Evolutionary conservation across 2,329 filamentous ascomycete genomes (phyloP).

Genomic region (Ophidiomyces ophidiicola): DNA sequence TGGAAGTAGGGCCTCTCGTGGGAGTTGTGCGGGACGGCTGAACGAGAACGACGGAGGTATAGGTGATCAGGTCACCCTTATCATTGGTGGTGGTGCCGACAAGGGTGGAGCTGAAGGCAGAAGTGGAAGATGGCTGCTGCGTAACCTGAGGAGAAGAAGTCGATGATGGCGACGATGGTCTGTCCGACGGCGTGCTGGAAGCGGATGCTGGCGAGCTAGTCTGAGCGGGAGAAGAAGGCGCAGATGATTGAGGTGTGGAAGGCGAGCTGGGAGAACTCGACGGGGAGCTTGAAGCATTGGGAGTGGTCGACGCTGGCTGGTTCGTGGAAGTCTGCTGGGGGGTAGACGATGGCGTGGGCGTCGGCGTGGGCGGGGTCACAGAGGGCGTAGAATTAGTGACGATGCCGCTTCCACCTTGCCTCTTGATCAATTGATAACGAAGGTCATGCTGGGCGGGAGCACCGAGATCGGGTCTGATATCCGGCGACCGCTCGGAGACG

Average conservation of each 20-base stretch:
- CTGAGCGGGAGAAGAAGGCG: too few species aligned
- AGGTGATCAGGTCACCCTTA: constrained; percentile 32
- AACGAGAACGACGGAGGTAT: constrained; percentile 36
- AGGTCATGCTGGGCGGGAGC: constrained; percentile 3
- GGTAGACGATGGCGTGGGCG: constrained; percentile 5
- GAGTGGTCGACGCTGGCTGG: constrained; percentile 1
- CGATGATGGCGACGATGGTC: not conserved
- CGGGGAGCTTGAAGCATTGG: not conserved
- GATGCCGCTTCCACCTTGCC: constrained; percentile 11
- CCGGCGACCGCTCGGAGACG: constrained; percentile 1
- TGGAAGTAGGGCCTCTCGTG: constrained; percentile 15
- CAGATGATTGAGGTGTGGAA: too few species aligned
- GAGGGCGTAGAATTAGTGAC: constrained; percentile 12
- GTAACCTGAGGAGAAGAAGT: constrained; percentile 19
- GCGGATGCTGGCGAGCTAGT: too few species aligned
- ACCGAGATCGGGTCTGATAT: constrained; percentile 7
- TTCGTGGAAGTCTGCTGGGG: constrained; percentile 6
- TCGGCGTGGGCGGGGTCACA: constrained; percentile 7
- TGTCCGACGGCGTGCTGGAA: not conserved
- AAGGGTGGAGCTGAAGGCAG: constrained; percentile 23
- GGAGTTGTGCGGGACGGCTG: constrained; percentile 25
- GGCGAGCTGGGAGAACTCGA: not conserved
- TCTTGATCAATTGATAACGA: constrained; percentile 12
- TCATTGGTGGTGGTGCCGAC: constrained; percentile 32
- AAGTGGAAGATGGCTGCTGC: constrained; percentile 16